phyloP scores from a whole-genome alignment of 176 grass and related monocot species.

The Stipa capillata region DNA sequence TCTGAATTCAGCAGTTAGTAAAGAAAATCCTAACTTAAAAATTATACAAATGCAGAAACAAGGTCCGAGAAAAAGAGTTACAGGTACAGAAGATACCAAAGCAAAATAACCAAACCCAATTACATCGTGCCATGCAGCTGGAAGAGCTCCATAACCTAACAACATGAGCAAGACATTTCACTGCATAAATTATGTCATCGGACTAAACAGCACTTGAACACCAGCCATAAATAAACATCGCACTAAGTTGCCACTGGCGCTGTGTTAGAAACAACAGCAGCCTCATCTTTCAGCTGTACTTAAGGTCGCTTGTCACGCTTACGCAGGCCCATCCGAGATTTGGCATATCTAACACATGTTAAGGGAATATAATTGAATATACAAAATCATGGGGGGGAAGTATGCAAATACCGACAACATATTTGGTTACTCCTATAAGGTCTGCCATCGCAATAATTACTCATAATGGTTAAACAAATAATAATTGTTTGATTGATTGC shows the following conservation, averaged over 20 bases:
- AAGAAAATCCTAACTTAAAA: neutral
- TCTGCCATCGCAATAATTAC: neutral
- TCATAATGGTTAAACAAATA: neutral
- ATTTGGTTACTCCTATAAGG: neutral
- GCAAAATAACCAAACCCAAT: neutral
- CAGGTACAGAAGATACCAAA: neutral
- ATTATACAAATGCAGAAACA: neutral
- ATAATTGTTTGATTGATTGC: neutral
- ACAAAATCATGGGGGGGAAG: neutral
- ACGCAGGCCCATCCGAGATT: conserved; percentile 87
- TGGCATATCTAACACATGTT: conserved; percentile 74
- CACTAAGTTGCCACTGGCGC: neutral
- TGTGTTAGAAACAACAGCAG: neutral
- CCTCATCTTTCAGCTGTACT: conserved; percentile 14
- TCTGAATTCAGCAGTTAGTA: neutral
- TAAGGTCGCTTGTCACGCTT: conserved; percentile 42
- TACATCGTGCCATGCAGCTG: neutral
- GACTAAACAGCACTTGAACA: neutral
- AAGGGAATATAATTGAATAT: neutral
- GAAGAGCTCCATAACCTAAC: neutral
- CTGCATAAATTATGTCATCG: neutral
- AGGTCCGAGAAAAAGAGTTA: neutral
- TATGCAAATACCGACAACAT: neutral
- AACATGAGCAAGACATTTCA: neutral
- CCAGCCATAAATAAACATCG: neutral